Evolutionary conservation across 2,329 filamentous ascomycete genomes (phyloP).

Genomic region (Macroventuria anomochaeta): DNA sequence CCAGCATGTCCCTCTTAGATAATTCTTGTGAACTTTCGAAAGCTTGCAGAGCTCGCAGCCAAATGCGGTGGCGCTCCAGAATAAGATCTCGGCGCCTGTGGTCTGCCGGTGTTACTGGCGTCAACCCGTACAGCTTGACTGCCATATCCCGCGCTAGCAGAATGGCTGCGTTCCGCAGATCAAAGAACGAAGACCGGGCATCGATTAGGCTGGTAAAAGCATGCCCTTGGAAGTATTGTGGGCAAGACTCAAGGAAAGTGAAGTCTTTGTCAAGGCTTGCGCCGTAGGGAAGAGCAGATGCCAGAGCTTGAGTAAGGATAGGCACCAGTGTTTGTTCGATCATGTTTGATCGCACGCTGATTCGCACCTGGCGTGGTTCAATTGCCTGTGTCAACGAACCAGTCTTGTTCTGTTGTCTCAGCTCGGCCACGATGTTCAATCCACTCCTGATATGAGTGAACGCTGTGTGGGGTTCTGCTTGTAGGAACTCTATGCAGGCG

Average conservation of each 20-base stretch:
- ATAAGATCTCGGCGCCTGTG: background rate
- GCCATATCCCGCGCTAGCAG: constrained; percentile 8
- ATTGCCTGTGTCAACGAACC: background rate
- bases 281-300: constrained; percentile 22
- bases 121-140: constrained; percentile 1
- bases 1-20: constrained; percentile 8
- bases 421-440: constrained; percentile 42
- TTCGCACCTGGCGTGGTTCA: background rate
- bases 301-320: constrained; percentile 23
- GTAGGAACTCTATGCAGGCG: constrained; percentile 50
- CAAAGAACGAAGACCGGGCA: constrained; percentile 12
- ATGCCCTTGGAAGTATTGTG: background rate
- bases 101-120: constrained; percentile 3
- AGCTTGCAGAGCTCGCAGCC: constrained; percentile 5
- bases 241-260: constrained; percentile 1
- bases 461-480: constrained; percentile 48
- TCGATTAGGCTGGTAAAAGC: constrained; percentile 14
- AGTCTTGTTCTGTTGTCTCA: background rate
- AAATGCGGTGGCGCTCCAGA: constrained; percentile 2
- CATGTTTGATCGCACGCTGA: background rate
- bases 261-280: constrained; percentile 13
- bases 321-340: constrained; percentile 23
- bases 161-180: constrained; percentile 20
- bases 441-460: constrained; percentile 53
- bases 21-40: constrained; percentile 5